phyloP scores from a whole-genome alignment of 2,329 filamentous ascomycete species.

The Cyphellophora attinorum region DNA sequence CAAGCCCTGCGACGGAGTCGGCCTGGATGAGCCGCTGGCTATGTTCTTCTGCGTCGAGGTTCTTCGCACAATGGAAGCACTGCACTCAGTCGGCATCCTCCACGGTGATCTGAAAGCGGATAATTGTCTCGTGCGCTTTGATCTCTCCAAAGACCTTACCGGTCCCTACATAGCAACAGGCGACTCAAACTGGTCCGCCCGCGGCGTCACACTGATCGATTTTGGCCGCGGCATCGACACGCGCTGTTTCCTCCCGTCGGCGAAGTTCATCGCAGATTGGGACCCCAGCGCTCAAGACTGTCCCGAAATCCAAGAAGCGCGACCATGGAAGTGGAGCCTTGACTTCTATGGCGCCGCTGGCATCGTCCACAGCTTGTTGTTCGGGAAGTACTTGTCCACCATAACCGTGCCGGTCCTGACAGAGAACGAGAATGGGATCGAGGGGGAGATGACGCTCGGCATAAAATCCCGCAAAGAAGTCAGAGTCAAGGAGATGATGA shows the following conservation, averaged over 20 bases:
- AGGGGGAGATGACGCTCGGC: neutral
- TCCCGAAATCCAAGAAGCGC: slow-evolving; percentile 85
- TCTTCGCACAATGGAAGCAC: slow-evolving; percentile 75
- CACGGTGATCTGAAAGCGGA: slow-evolving; percentile 95
- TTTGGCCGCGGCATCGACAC: slow-evolving; percentile 94
- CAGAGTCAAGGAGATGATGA: slow-evolving; percentile 70
- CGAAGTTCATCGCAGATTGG: slow-evolving; percentile 94
- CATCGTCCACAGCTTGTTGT: slow-evolving; percentile 78
- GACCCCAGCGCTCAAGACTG: slow-evolving; percentile 80
- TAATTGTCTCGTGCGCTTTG: slow-evolving; percentile 81
- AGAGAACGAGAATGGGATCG: too few relatives aligned
- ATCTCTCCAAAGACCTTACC: slow-evolving; percentile 29
- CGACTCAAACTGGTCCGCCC: slow-evolving; percentile 64
- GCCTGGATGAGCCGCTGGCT: slow-evolving; percentile 80
- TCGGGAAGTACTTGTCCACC: slow-evolving; percentile 91
- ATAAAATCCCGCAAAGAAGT: slow-evolving; percentile 42
- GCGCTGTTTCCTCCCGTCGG: slow-evolving; percentile 65
- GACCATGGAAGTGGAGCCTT: slow-evolving; percentile 95
- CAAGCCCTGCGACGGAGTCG: slow-evolving; percentile 38
- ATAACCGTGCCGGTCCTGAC: slow-evolving; percentile 22
- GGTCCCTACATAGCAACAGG: slow-evolving; percentile 67
- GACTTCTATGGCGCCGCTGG: slow-evolving; percentile 92
- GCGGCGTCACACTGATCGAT: slow-evolving; percentile 82
- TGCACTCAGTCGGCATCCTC: slow-evolving; percentile 69
- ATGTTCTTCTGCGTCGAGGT: slow-evolving; percentile 96